phyloP scores from a whole-genome alignment of 306 rosid species.

The Rubus parviflorus region DNA sequence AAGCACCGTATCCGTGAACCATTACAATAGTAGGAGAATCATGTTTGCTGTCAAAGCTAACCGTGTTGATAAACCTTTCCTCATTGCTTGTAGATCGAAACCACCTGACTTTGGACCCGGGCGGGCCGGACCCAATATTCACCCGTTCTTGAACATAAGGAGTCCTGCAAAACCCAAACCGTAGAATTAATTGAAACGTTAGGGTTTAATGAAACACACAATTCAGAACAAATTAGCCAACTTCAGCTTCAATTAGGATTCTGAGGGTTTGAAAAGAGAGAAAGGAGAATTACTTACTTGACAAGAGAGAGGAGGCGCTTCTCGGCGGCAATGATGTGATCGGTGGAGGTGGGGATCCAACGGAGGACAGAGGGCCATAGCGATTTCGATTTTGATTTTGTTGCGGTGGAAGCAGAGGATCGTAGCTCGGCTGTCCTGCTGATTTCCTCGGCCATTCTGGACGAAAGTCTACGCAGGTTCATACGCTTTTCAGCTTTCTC shows the following conservation, averaged over 20 bases:
- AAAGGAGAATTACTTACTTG: conserved; percentile 44
- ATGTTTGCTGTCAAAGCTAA: conserved; percentile 66
- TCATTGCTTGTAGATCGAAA: conserved; percentile 80
- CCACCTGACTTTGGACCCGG: conserved; percentile 83
- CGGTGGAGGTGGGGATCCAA: conserved; percentile 89
- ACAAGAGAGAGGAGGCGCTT: conserved; percentile 88
- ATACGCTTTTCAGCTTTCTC: conserved; percentile 7
- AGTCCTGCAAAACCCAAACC: conserved; percentile 52
- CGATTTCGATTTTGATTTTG: conserved; percentile 28
- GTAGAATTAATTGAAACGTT: not conserved
- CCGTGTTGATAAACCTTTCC: conserved; percentile 78
- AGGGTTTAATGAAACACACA: not conserved
- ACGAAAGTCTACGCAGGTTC: conserved; percentile 40
- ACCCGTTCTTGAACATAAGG: conserved; percentile 88
- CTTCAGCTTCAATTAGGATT: not conserved
- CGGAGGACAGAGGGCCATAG: conserved; percentile 84
- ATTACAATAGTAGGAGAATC: conserved; percentile 84
- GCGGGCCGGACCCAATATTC: conserved; percentile 89
- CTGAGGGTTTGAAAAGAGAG: no score
- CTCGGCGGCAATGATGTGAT: conserved; percentile 79
- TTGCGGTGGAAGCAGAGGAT: conserved; percentile 26
- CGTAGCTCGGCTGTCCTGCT: conserved; percentile 38
- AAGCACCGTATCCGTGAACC: conserved; percentile 91
- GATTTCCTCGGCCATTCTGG: conserved; percentile 65
- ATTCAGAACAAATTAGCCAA: not conserved